Conservation (phyloP, 2,329 filamentous ascomycete genomes). For the Arthrobotrys sphaeroides region DNA sequence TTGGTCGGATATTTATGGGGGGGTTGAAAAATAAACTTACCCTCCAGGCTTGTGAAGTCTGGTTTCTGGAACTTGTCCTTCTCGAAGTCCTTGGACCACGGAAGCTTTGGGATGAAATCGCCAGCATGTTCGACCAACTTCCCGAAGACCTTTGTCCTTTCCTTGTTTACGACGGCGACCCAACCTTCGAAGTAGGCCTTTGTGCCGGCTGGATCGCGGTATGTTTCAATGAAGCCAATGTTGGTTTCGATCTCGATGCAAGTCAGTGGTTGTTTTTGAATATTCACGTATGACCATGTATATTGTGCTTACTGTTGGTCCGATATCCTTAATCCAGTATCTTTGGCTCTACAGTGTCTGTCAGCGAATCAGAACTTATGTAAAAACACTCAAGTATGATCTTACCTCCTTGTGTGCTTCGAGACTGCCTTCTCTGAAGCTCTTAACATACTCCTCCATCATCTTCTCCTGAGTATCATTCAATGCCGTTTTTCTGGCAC, state of each 20-base stretch:
- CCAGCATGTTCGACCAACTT: conserved; percentile 84
- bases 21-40: conserved; percentile 73
- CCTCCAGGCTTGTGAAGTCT: conserved; percentile 94
- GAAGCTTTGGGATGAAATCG: conserved; percentile 83
- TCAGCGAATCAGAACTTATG: not conserved
- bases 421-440: conserved; percentile 78
- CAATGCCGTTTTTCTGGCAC: conserved; percentile 74
- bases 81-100: conserved; percentile 88
- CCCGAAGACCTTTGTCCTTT: conserved; percentile 68
- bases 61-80: conserved; percentile 96
- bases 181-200: conserved; percentile 88
- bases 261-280: not conserved
- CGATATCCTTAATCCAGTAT: conserved; percentile 83
- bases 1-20: conserved; percentile 59
- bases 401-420: conserved; percentile 75
- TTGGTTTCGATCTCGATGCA: conserved; percentile 74
- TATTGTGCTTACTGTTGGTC: conserved; percentile 65
- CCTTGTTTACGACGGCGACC: conserved; percentile 78
- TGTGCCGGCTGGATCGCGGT: conserved; percentile 81
- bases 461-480: conserved; percentile 80
- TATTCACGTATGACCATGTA: not conserved
- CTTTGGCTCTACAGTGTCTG: conserved; percentile 68
- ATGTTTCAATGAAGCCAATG: conserved; percentile 86
- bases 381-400: not conserved
- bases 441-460: conserved; percentile 77